Evolutionary conservation across 768 basidiomycete genomes (phyloP).

Genomic region (Tylopilus felleus): DNA sequence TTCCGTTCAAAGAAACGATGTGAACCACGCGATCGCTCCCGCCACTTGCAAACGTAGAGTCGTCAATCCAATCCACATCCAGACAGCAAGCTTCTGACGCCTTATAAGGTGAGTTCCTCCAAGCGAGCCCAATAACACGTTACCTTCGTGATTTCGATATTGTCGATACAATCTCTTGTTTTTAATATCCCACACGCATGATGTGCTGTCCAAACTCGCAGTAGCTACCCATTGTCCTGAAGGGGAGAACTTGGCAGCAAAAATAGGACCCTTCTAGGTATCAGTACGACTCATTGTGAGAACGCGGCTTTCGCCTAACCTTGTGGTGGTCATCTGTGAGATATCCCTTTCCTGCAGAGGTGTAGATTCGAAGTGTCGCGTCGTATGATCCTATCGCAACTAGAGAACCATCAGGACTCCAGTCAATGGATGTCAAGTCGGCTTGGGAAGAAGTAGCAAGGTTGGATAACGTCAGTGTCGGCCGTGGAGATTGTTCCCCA

Average conservation of each 20-base stretch:
- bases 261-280: slow-evolving; percentile 67
- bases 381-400: slow-evolving; percentile 81
- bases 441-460: slow-evolving; percentile 44
- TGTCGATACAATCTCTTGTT: slow-evolving; percentile 59
- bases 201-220: slow-evolving; percentile 73
- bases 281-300: slow-evolving; percentile 14
- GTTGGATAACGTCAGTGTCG: slow-evolving; percentile 46
- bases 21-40: slow-evolving; percentile 67
- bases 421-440: slow-evolving; percentile 75
- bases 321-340: slow-evolving; percentile 62
- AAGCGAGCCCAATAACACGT: slow-evolving; percentile 6
- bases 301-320: slow-evolving; percentile 38
- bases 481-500: slow-evolving; percentile 27
- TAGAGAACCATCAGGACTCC: slow-evolving; percentile 70
- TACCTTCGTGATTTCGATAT: slow-evolving; percentile 66
- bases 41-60: slow-evolving; percentile 67
- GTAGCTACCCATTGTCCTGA: slow-evolving; percentile 70
- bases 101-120: slow-evolving; percentile 4
- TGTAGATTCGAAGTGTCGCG: slow-evolving; percentile 64
- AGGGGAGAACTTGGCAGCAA: slow-evolving; percentile 73
- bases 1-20: slow-evolving; percentile 53
- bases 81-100: slow-evolving; percentile 62
- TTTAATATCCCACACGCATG: slow-evolving; percentile 75
- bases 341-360: slow-evolving; percentile 57
- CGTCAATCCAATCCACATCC: slow-evolving; percentile 77